Base-by-base conservation (phyloP, 2,329 filamentous ascomycete species). In the Alternaria sp. region DNA sequence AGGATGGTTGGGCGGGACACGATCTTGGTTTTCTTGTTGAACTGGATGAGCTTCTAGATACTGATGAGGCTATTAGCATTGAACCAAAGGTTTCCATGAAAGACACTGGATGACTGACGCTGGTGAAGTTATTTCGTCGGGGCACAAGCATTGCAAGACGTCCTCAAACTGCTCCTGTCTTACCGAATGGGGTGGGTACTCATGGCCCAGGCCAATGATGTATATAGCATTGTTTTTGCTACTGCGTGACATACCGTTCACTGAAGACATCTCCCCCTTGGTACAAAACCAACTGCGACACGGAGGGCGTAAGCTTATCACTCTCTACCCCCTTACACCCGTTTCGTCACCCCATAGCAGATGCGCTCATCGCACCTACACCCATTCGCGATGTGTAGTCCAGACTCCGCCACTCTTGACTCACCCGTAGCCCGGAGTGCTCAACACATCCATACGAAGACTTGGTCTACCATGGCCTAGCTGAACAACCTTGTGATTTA, bases 21-120 rank as follows among this genome's bases (percentile, higher is more conserved):
- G 14, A 73, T 74, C 8, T 60, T 55, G 7, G 68, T 73, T 23
- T 60, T 66, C 1, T 30, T 46, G 43, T 64, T 73, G 46, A 74
- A 56, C 3, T 59, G 55, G 3, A 70, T 23, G 4, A 74, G 50
- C 15, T 64, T 69, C 28, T 70, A 57, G 1, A 73, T 28, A 11
- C 72, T 74, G 23, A 25, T 3, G 18, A 18, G 15, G 10, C 8
- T 20, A 21, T 55, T 4, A 58, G 21, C 12, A 49, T 15, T 33
- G 20, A n/a, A 26, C n/a, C 9, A 28, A n/a, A 3, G 8, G 14
- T 9, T n/a, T 10, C 45, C 4, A n/a, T 12, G 8, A 7, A n/a
- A 18, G 49, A 21, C 4, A 14, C 20, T 23, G 12, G 12, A 37
- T n/a, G 57, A 28, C 58, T 41, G 54, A 73, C 71, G 56, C 66